These are phyloP conservation scores for Carex myosuroides DNA, from an alignment of 176 grass and related monocot genomes.

Conservation along the genomic window DNA sequence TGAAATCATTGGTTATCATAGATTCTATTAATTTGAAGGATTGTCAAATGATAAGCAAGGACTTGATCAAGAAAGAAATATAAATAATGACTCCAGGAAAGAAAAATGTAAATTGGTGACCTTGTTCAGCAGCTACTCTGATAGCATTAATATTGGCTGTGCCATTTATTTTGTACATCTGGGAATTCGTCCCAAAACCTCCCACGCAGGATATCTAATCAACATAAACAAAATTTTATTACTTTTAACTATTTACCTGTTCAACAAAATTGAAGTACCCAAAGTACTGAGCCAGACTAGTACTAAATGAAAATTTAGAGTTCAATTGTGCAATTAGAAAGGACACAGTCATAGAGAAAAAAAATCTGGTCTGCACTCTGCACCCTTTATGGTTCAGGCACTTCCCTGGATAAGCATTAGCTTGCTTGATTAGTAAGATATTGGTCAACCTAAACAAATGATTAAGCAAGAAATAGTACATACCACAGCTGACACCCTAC, in stretches of 20 bases:
- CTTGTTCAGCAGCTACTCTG: constrained; percentile 77
- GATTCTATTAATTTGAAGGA: not conserved
- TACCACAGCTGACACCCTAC: constrained; percentile 75
- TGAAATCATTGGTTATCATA: not conserved
- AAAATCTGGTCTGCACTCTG: not conserved
- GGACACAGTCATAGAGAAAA: not conserved
- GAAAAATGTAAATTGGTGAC: constrained; percentile 19
- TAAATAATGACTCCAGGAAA: not conserved
- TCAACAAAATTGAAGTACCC: not conserved
- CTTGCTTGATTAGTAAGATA: not conserved
- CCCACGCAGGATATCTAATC: constrained; percentile 89
- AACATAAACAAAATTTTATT: constrained; percentile 18
- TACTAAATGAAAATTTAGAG: not conserved
- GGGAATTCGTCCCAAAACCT: constrained; percentile 84
- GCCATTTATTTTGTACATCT: constrained; percentile 94
- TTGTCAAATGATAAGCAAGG: not conserved
- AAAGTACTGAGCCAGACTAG: not conserved
- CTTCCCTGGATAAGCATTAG: not conserved
- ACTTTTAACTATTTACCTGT: not conserved
- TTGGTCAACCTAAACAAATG: not conserved
- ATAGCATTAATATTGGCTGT: constrained; percentile 95
- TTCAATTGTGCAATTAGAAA: not conserved
- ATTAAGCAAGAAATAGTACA: constrained; percentile 8
- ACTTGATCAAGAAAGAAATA: not conserved
- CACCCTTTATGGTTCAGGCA: not conserved